Conservation (phyloP, 2,329 filamentous ascomycete genomes). For the Exophiala viscosa region DNA sequence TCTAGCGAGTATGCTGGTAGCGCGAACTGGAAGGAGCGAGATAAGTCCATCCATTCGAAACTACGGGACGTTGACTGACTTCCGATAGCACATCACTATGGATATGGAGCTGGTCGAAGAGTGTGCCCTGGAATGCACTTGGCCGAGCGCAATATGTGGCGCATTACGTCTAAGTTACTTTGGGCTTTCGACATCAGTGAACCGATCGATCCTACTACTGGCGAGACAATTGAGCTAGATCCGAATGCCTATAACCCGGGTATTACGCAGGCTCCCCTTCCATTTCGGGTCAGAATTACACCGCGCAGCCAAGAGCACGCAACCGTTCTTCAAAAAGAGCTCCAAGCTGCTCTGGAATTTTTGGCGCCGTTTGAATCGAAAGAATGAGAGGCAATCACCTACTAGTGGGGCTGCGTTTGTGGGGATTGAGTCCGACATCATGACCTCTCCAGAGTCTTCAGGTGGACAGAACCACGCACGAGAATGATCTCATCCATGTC, state of each 20-base stretch:
- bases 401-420: too few relatives aligned
- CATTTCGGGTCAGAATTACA: background rate
- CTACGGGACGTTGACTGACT: background rate
- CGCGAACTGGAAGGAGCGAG: conserved; percentile 25
- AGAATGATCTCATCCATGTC: too few relatives aligned
- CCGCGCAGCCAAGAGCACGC: background rate
- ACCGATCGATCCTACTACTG: background rate
- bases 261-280: background rate
- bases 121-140: conserved; percentile 34
- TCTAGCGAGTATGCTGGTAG: conserved; percentile 34
- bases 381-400: too few relatives aligned
- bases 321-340: background rate
- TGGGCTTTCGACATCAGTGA: conserved; percentile 32
- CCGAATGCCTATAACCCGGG: background rate
- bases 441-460: too few relatives aligned
- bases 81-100: conserved; percentile 24
- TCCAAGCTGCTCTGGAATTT: background rate
- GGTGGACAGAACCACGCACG: too few relatives aligned
- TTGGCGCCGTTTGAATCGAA: background rate
- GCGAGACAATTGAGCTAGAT: background rate
- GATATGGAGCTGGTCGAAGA: conserved; percentile 31
- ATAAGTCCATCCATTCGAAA: conserved; percentile 11
- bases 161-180: conserved; percentile 28
- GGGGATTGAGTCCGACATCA: too few relatives aligned
- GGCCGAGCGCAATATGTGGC: conserved; percentile 31